Evolutionary conservation across 1,284 basidiomycete species (phyloP).

Genomic region (Fistulinella cinereoalba): DNA sequence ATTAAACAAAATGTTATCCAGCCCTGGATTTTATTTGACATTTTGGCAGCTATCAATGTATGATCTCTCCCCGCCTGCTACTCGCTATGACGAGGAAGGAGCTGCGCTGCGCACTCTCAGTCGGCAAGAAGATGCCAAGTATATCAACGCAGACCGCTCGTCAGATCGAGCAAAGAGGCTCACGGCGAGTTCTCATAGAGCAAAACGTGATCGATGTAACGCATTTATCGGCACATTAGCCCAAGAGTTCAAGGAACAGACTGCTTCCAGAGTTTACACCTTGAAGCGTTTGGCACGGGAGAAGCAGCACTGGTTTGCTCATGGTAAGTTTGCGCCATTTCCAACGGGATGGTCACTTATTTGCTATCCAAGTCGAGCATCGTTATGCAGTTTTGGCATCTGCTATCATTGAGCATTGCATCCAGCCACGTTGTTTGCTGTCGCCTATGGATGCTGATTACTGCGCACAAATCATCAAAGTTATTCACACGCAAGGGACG

Average conservation of each 20-base stretch:
- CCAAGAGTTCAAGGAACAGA: constrained; percentile 76
- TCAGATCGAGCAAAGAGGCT: constrained; percentile 55
- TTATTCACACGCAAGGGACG: constrained; percentile 83
- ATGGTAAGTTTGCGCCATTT: constrained; percentile 45
- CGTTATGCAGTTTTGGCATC: constrained; percentile 54
- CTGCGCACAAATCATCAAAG: constrained; percentile 87
- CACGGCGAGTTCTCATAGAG: constrained; percentile 55
- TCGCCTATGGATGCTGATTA: constrained; percentile 97
- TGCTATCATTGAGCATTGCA: constrained; percentile 83
- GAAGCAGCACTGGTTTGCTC: constrained; percentile 86
- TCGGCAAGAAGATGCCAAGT: constrained; percentile 59
- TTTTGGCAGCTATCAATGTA: constrained; percentile 94
- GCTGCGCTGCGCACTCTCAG: constrained; percentile 55
- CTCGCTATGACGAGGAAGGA: constrained; percentile 69
- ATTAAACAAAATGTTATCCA: constrained; percentile 30
- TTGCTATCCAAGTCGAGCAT: constrained; percentile 37
- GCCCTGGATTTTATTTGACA: constrained; percentile 86
- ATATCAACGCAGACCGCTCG: constrained; percentile 60
- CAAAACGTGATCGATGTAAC: constrained; percentile 61
- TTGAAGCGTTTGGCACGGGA: constrained; percentile 77
- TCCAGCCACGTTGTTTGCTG: constrained; percentile 87
- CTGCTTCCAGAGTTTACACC: constrained; percentile 66
- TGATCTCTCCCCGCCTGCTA: constrained; percentile 73
- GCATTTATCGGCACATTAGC: constrained; percentile 52
- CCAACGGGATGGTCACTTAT: constrained; percentile 9